phyloP scores from a whole-genome alignment of 2,329 filamentous ascomycete genomes.

The Phyllosticta citribraziliensis region DNA sequence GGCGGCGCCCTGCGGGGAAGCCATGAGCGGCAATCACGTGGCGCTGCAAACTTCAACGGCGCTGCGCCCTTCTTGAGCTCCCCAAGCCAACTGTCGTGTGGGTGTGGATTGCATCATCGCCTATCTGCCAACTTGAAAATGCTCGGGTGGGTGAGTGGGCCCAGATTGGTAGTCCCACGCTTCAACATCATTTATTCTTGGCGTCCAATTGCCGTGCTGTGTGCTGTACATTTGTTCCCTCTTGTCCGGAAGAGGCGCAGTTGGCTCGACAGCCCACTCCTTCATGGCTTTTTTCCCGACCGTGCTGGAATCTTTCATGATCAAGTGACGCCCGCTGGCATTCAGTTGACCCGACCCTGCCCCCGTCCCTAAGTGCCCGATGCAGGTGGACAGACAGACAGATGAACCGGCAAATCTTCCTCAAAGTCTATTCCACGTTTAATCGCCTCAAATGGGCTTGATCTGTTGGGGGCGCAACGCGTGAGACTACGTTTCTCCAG shows the following conservation, averaged over 20 bases:
- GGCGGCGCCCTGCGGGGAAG: neutral
- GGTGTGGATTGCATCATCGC: neutral
- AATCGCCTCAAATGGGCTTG: slow-evolving; percentile 54
- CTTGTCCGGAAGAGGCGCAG: neutral
- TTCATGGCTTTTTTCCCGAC: neutral
- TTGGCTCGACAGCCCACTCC: neutral
- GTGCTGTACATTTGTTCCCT: neutral
- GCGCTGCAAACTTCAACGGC: neutral
- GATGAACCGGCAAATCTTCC: neutral
- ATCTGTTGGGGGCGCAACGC: slow-evolving; percentile 36
- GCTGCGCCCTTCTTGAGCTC: neutral
- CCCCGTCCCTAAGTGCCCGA: neutral
- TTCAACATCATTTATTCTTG: neutral
- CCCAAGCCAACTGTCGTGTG: neutral
- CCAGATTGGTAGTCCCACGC: neutral
- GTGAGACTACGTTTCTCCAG: neutral
- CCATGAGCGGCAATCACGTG: neutral
- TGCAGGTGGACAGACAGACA: neutral
- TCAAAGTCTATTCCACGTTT: neutral
- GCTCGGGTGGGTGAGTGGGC: neutral
- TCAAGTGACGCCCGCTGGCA: neutral
- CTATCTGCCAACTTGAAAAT: neutral
- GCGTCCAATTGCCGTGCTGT: neutral
- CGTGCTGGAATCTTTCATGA: neutral
- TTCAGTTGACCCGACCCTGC: neutral